Base-by-base conservation (phyloP, 2,329 filamentous ascomycete genomes). In the Sporothrix dimorphospora region DNA sequence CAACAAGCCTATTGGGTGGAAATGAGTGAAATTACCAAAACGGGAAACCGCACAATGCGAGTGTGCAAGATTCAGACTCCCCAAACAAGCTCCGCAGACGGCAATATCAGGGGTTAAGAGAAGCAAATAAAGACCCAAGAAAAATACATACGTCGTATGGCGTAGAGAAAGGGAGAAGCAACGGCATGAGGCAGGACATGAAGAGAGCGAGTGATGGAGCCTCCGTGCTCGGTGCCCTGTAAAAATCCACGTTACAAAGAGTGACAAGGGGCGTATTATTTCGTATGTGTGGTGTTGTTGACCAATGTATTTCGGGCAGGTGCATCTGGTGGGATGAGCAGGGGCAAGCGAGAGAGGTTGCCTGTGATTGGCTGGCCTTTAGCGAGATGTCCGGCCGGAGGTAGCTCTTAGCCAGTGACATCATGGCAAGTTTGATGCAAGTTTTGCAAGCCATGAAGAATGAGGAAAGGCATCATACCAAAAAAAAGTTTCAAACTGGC, bases 311-410 rank as follows among this genome's bases (percentile, higher is more conserved):
- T 63, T 69, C 45, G 24, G 45, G 27, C 47, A 53, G 67, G 47
- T 68, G 27, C 30, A 19, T 19, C 21, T 27, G 24, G 45, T 24
- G 14, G 53, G 11, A 51, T 63, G 59, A 47, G 70, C 75, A 75
- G 65, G 75, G 73, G 74, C 72, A 80, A 81, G 80, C 80, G 80
- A 81, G 77, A 71, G 77, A 75, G 78, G 59, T 67, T 73, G 74
- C 73, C 75, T 71, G 71, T 80, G 78, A 81, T 81, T 81, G 80
- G 80, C 72, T 73, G 72, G 70, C 53, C 57, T 71, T 78, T 80
- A 81, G 80, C 79, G 80, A 81, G 69, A 34, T 34, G 40, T 51
- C 51, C 59, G 38, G 4, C 51, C 40, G 38, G 16, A 30, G 53
- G 12, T 4, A 42, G 45, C n/a, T 59, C 40, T 24, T 40, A 21